Conservation (phyloP, 768 basidiomycete species). For the Mycena leptocephala region DNA sequence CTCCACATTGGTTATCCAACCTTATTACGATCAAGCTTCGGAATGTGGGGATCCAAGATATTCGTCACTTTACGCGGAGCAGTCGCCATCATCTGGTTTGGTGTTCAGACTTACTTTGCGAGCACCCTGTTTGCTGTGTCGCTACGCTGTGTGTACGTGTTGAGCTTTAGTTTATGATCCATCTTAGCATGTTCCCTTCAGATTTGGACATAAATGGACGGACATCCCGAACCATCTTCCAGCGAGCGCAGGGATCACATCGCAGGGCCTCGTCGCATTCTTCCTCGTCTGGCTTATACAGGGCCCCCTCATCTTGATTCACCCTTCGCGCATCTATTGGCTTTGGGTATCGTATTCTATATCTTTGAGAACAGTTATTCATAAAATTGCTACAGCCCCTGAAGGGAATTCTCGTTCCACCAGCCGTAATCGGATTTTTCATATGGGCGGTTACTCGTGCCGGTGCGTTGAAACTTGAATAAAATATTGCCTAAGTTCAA, state of each 20-base stretch:
- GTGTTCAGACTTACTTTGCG: slow-evolving; percentile 39
- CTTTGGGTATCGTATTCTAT: no score
- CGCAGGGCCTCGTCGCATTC: slow-evolving; percentile 39
- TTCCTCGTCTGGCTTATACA: slow-evolving; percentile 38
- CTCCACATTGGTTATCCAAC: slow-evolving; percentile 43
- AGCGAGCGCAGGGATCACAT: slow-evolving; percentile 34
- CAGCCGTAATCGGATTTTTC: slow-evolving; percentile 33
- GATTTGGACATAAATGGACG: slow-evolving; percentile 43
- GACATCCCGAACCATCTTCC: slow-evolving; percentile 39
- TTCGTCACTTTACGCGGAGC: slow-evolving; percentile 39
- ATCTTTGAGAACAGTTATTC: no score
- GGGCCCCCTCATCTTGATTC: slow-evolving; percentile 35
- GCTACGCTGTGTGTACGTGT: slow-evolving; percentile 36
- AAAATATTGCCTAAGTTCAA: not conserved
- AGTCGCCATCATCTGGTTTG: slow-evolving; percentile 42
- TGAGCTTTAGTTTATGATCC: not conserved
- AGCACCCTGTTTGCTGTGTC: slow-evolving; percentile 36
- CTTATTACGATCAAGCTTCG: slow-evolving; percentile 37
- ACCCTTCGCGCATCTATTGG: slow-evolving; percentile 36
- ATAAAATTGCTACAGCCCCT: slow-evolving; percentile 25
- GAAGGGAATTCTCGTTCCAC: slow-evolving; percentile 31
- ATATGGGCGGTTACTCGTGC: slow-evolving; percentile 37
- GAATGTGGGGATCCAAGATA: slow-evolving; percentile 41
- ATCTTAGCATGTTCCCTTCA: not conserved
- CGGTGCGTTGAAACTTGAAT: slow-evolving; percentile 2